Evolutionary conservation across 768 basidiomycete species (phyloP), one percentile per base, ranked within the genome.

Genomic region (Lactarius deliciosus): DNA sequence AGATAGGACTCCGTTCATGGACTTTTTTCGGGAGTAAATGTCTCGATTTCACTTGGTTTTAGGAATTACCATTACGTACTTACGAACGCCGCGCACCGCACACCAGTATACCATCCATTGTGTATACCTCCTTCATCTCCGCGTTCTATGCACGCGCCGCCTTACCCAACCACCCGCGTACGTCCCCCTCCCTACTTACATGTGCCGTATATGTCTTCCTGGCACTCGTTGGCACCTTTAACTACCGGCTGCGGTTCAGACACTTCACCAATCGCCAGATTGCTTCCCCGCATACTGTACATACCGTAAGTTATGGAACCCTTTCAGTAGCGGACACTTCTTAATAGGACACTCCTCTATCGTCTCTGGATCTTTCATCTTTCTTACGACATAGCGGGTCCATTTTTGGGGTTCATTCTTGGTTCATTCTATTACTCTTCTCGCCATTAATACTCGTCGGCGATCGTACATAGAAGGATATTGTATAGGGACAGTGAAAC

Each of bases 311-410:
- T 43, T 58, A 62, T 62, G 11, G 45, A 61, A 15, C 30, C 36
- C 57, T 53, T 63, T 55, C 47, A 53, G 18, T 15, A 11, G 20
- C 28, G 53, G 43, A 68, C 58, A 55, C 25, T 57, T 66, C 10
- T 53, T 63, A 63, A 47, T 34, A 16, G 56, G 57, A 32, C 53
- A 59, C 60, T 61, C 50, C 36, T 62, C 53, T 54, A 34, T 65
- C 53, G 64, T 69, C 41, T 69, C 47, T 34, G 57, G 34, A 62
- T 63, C 47, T 47, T 69, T 65, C 64, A 65, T 68, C 56, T 55
- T 69, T 65, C 64, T 63, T 68, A 59, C 47, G 50, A 63, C 50
- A n/a, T 38, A 60, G 53, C 45, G 66, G 58, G 61, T 60, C 58
- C 16, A 40, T 56, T 47, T 30, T 38, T 20, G 20, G 22, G 7